Percentiles rank a stretch among this genome's conserved stretches.
Evolutionary conservation across 1,139 yeast species (phyloP).

Genomic region (Tardiomyces depauwii): DNA sequence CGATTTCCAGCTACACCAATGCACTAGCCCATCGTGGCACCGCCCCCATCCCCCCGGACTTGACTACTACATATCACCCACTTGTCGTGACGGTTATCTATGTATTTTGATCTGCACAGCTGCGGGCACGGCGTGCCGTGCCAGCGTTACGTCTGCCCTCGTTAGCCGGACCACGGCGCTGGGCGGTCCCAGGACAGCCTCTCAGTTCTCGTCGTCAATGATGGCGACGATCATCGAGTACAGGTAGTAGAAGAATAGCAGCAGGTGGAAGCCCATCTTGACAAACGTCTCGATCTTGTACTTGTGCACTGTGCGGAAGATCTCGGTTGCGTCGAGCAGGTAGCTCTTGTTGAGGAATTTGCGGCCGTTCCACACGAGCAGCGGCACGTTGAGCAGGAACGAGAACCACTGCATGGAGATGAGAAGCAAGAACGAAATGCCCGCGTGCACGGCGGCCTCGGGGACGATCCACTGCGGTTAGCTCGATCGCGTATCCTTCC

Average conservation of each 20-base stretch:
- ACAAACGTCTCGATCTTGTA: conserved; percentile 89
- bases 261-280: conserved; percentile 82
- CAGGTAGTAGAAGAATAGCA: conserved; percentile 90
- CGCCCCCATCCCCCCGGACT: too few species aligned
- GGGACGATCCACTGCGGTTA: conserved; percentile 58
- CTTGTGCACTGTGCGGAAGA: conserved; percentile 84
- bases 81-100: too few species aligned
- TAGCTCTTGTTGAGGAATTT: conserved; percentile 68
- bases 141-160: too few species aligned
- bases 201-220: conserved; percentile 44
- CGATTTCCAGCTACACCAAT: too few species aligned
- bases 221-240: conserved; percentile 96
- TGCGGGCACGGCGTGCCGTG: too few species aligned
- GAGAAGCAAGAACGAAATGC: conserved; percentile 59
- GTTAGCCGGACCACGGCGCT: too few species aligned
- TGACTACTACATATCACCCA: too few species aligned
- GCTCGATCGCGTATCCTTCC: too few species aligned
- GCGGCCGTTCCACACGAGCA: conserved; percentile 42
- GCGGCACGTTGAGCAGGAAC: conserved; percentile 75
- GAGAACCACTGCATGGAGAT: conserved; percentile 92
- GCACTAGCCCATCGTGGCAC: too few species aligned
- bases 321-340: conserved; percentile 93
- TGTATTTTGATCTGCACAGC: too few species aligned
- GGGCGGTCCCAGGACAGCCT: neutral
- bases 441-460: conserved; percentile 78